Evolutionary conservation across 2,329 filamentous ascomycete genomes (phyloP).

Genomic region (Pseudogymnoascus sp.): DNA sequence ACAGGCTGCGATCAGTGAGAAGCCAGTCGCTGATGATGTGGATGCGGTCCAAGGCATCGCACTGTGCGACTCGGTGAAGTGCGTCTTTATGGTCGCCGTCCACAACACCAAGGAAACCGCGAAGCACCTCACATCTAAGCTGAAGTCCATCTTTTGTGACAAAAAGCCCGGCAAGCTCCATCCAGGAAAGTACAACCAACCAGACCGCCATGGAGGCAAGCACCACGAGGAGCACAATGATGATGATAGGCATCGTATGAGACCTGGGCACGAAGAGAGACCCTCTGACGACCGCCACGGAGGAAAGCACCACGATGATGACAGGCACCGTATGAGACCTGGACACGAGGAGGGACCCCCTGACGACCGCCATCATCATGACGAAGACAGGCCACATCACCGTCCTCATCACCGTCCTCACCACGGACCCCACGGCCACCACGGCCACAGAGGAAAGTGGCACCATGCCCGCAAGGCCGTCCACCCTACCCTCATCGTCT

Average conservation of each 20-base stretch:
- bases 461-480: background rate
- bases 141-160: background rate
- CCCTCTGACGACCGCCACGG: background rate
- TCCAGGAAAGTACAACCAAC: background rate
- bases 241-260: background rate
- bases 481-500: background rate
- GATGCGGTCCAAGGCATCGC: background rate
- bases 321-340: background rate
- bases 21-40: background rate
- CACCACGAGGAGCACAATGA: background rate
- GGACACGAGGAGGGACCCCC: background rate
- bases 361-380: background rate
- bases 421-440: background rate
- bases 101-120: slow-evolving; percentile 4
- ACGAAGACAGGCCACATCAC: background rate
- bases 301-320: background rate
- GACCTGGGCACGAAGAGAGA: background rate
- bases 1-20: background rate
- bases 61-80: background rate
- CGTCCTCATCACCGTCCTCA: background rate
- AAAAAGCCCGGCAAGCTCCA: background rate
- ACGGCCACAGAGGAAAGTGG: background rate
- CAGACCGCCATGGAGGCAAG: background rate
- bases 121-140: background rate
- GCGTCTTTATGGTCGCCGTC: background rate